phyloP scores from a whole-genome alignment of 106 monocot genomes.

The Agapanthus africanus region DNA sequence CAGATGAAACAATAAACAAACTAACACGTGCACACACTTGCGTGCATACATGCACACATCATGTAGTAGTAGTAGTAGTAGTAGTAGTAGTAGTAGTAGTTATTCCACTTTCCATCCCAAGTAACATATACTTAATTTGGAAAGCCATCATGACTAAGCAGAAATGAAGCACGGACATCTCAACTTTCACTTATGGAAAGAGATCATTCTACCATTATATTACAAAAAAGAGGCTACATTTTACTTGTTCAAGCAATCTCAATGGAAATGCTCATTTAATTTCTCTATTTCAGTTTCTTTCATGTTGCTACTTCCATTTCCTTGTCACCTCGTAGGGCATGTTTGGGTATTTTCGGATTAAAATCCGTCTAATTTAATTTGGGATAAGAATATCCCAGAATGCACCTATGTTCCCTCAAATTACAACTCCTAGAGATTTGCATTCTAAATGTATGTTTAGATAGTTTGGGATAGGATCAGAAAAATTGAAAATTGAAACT shows the following conservation, averaged over 20 bases:
- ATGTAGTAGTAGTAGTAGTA: not conserved
- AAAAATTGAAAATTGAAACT: no score
- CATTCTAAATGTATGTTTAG: no score
- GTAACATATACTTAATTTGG: not conserved
- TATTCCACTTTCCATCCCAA: not conserved
- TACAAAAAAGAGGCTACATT: not conserved
- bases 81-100: not conserved
- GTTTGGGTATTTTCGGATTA: no score
- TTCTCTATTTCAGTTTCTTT: not conserved
- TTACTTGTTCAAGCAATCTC: not conserved
- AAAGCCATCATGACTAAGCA: not conserved
- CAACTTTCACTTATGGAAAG: not conserved
- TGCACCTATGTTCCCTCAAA: no score
- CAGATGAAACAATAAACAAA: not conserved
- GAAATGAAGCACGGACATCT: not conserved
- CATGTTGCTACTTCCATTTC: slow-evolving; percentile 2
- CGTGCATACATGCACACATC: not conserved
- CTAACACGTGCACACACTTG: not conserved
- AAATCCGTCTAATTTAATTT: no score
- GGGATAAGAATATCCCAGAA: no score
- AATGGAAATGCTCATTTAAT: not conserved
- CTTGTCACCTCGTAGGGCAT: no score
- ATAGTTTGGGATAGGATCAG: no score
- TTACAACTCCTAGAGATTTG: no score
- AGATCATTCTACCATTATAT: not conserved